Evolutionary conservation across 2,329 filamentous ascomycete genomes (phyloP), one percentile per base, ranked within the genome.

Genomic region (Ophiocordyceps polyrhachis-furcata): DNA sequence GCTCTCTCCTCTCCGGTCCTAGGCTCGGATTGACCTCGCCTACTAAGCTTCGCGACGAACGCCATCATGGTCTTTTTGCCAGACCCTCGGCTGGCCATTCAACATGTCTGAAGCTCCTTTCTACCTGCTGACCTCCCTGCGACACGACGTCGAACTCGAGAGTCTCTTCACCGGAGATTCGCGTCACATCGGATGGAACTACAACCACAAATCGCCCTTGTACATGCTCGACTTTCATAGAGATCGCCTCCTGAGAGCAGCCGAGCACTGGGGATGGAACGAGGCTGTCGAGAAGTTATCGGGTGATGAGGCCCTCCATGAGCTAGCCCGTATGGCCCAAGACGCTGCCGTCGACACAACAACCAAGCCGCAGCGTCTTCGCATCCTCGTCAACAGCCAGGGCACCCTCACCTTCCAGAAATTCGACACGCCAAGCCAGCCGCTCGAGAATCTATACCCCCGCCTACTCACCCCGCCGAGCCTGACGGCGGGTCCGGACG

Each of bases 141-240:
- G 83, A 45, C 85, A 80, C 57, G 83, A 89, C 51, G 69, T 72
- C 15, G 56, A 57, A 2, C 70, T 89, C 35, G 55, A 64, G 8
- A 50, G 61, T 8, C 60, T 68, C 32, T 61, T 65, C 11, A 59
- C 61, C 45, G 59, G 55, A 31, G 58, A 57, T 1, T 56, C 66
- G 29, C 48, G 53, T 29, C 55, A 68, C 48, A 59, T 66, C 38
- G 72, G 67, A 17, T 79, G 69, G 63, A 78, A 77, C 53, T 67
- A 64, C 52, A 50, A 55, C 23, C 61, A 66, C 23, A 55, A 64
- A 7, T 83, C 76, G 9, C 73, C 79, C 0, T 79, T 85, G 52
- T 93, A 93, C 60, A 85, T 93, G 70, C 71, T 91, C 15, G 69
- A 77, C 47, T 79, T 80, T 52, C 87, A 94, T 58, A 74, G 77